Conservation (phyloP, 2,329 filamentous ascomycete species). For the Gaeumannomyces sp. region DNA sequence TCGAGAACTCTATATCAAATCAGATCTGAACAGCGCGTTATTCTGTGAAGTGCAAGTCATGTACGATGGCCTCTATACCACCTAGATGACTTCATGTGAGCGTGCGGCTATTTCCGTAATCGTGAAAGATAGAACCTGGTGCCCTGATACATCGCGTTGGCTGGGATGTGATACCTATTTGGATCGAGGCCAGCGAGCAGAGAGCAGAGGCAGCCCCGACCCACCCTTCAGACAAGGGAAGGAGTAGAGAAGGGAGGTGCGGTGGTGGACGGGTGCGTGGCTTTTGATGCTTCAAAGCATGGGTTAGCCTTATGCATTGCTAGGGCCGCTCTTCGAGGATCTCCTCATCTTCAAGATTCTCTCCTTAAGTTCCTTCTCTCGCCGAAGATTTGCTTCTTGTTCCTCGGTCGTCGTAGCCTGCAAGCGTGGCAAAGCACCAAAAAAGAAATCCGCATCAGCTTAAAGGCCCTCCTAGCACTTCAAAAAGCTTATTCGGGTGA, state of each 20-base stretch:
- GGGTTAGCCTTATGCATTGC: constrained; percentile 40
- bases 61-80: neutral
- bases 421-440: constrained; percentile 18
- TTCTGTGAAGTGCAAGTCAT: neutral
- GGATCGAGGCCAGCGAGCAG: neutral
- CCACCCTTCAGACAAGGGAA: neutral
- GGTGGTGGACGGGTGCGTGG: neutral
- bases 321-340: constrained; percentile 37
- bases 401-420: constrained; percentile 27
- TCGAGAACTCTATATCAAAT: neutral
- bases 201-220: neutral
- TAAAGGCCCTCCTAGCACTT: neutral
- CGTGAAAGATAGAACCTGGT: neutral
- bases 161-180: neutral
- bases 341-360: constrained; percentile 48
- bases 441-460: constrained; percentile 17
- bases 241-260: neutral
- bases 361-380: constrained; percentile 46
- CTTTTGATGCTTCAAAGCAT: neutral
- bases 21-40: neutral
- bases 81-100: neutral
- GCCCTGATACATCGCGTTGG: neutral
- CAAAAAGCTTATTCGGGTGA: constrained; percentile 2
- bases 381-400: constrained; percentile 37
- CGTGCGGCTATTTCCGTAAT: neutral